A percentile compares a stretch with the other conserved stretches of the same genome.
These are phyloP conservation scores for Auriculariales sp. DNA, from an alignment of 768 basidiomycete genomes.

Conservation along the genomic window DNA sequence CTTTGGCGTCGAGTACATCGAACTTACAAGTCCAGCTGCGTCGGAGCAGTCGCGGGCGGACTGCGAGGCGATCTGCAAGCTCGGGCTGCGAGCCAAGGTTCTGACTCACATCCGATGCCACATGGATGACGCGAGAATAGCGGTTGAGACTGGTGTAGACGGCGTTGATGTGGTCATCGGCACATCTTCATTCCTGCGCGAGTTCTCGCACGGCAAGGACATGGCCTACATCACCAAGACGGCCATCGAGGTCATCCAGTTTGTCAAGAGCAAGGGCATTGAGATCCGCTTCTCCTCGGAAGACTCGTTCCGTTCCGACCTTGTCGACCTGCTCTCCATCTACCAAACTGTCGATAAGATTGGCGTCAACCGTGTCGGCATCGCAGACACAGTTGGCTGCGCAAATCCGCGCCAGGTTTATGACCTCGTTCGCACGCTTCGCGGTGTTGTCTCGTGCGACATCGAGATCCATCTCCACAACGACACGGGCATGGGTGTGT, in stretches of 20 bases:
- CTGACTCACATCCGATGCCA: conserved; percentile 98
- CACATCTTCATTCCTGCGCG: conserved; percentile 95
- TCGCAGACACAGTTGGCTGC: conserved; percentile 98
- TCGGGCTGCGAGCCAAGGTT: conserved; percentile 91
- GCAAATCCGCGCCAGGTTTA: conserved; percentile 98
- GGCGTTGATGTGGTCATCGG: conserved; percentile 99
- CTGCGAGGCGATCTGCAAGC: conserved; percentile 98
- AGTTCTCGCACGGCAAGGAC: conserved; percentile 99
- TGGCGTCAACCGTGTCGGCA: conserved; percentile 95
- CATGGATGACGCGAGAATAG: conserved; percentile 98
- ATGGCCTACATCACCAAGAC: conserved; percentile 99
- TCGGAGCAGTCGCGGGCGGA: conserved; percentile 89
- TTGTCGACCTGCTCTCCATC: conserved; percentile 95
- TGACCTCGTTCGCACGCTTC: conserved; percentile 88
- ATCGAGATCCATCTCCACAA: conserved; percentile 98
- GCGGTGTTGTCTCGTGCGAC: conserved; percentile 93
- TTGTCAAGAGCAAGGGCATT: conserved; percentile 98
- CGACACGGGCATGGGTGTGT: conserved; percentile 87
- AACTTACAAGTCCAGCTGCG: conserved; percentile 94
- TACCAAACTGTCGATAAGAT: conserved; percentile 99
- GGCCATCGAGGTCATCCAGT: conserved; percentile 96
- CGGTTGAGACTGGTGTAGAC: conserved; percentile 97
- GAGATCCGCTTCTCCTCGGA: conserved; percentile 99
- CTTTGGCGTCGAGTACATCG: conserved; percentile 99
- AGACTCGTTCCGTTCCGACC: conserved; percentile 98